These are phyloP conservation scores for Penicillium palitans DNA, from an alignment of 2,329 filamentous ascomycete genomes.

Conservation along the genomic window DNA sequence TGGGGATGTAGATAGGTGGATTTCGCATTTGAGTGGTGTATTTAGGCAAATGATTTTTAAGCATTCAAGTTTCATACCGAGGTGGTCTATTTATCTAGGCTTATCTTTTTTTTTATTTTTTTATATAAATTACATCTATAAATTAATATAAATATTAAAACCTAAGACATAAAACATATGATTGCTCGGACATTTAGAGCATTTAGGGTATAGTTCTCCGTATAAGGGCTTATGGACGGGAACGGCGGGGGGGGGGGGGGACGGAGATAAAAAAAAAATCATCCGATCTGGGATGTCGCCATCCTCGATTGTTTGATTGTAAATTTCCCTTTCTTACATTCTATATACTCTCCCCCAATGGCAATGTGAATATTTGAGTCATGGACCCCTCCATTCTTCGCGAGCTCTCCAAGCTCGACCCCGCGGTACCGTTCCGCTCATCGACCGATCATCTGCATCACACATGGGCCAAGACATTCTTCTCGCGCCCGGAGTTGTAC, in stretches of 20 bases:
- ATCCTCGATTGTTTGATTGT: conserved; percentile 11
- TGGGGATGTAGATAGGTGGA: conserved; percentile 24
- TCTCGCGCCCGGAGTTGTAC: conserved; percentile 85
- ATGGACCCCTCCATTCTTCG: conserved; percentile 51
- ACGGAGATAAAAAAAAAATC: conserved; percentile 8
- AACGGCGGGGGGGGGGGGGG: not conserved
- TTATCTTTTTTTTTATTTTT: conserved; percentile 1
- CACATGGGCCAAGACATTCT: conserved; percentile 94
- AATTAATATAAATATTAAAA: not conserved
- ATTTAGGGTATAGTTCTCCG: not conserved
- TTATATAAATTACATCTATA: conserved; percentile 4
- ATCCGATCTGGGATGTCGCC: conserved; percentile 14
- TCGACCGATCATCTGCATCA: conserved; percentile 72
- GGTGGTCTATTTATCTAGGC: not conserved
- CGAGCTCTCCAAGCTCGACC: conserved; percentile 61
- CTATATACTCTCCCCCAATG: not conserved
- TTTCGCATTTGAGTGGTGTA: conserved; percentile 13
- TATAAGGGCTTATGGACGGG: not conserved
- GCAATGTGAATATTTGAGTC: conserved; percentile 10
- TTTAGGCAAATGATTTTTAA: conserved; percentile 9
- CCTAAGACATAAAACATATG: too few relatives aligned
- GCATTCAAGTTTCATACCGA: not conserved
- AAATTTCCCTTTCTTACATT: not conserved
- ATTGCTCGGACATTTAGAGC: not conserved
- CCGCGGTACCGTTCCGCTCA: conserved; percentile 73